Evolutionary conservation across 208 protist species (phyloP).

Genomic region (Leishmania turanica): DNA sequence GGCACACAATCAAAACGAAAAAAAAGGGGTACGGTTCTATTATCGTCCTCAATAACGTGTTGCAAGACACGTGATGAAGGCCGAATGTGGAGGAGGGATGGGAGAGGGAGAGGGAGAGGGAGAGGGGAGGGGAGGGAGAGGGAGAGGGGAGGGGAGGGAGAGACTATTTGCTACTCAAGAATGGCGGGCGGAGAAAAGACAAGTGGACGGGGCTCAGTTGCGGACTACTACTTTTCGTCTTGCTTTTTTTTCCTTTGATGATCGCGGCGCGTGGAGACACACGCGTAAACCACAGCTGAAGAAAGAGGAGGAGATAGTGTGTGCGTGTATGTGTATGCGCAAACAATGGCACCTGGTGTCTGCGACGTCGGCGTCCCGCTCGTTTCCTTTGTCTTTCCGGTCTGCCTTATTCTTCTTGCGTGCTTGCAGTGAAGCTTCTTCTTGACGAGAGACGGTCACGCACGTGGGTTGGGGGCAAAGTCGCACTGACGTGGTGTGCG

Average conservation of each 20-base stretch:
- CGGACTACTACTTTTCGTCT: background rate
- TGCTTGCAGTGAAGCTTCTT: background rate
- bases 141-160: background rate
- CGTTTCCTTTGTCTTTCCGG: background rate
- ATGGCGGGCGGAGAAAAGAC: background rate
- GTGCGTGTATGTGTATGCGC: background rate
- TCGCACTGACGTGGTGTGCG: background rate
- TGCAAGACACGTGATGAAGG: slow-evolving; percentile 1
- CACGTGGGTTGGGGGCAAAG: background rate
- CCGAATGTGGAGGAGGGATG: too few relatives aligned
- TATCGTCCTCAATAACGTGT: background rate
- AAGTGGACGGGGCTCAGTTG: background rate
- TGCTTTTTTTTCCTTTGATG: background rate
- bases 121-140: background rate
- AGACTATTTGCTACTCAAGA: background rate
- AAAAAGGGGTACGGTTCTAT: background rate
- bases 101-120: background rate
- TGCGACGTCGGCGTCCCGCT: background rate
- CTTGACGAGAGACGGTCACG: background rate
- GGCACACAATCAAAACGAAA: background rate
- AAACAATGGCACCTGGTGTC: background rate
- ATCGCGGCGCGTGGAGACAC: slow-evolving; percentile 10
- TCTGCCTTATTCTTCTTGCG: background rate
- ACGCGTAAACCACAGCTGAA: background rate
- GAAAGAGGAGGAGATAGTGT: background rate